Percentiles rank a stretch among this genome's conserved stretches.
These are phyloP conservation scores for Mucor lusitanicus DNA, from an alignment of 371 early-diverging fungal species.

Conservation along the genomic window DNA sequence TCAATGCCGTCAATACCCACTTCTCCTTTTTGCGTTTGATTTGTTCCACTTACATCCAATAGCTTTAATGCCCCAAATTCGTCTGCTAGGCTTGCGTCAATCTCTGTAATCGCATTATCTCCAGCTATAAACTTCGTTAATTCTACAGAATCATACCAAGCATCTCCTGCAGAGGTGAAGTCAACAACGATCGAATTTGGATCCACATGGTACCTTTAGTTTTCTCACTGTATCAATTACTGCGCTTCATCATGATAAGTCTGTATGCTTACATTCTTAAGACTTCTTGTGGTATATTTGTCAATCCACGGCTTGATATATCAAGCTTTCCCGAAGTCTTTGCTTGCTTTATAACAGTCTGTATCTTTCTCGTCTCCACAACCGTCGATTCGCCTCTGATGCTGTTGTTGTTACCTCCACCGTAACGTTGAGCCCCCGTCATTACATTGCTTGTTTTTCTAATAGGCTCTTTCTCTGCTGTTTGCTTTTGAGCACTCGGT, in stretches of 20 bases:
- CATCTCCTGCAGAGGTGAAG: slow-evolving; percentile 48
- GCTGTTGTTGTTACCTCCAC: slow-evolving; percentile 1
- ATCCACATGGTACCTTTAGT: slow-evolving; percentile 58
- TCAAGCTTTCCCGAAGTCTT: slow-evolving; percentile 66
- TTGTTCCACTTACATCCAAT: slow-evolving; percentile 62
- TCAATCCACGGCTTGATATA: slow-evolving; percentile 66
- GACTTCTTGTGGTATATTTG: slow-evolving; percentile 65
- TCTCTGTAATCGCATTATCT: slow-evolving; percentile 62
- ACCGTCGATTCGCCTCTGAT: not conserved
- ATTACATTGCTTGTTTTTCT: slow-evolving; percentile 16
- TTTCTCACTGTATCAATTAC: not conserved
- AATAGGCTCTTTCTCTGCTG: slow-evolving; percentile 2
- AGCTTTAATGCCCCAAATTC: slow-evolving; percentile 64
- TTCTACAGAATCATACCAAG: slow-evolving; percentile 70
- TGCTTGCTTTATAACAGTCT: slow-evolving; percentile 42
- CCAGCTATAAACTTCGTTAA: slow-evolving; percentile 66
- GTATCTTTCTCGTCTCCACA: slow-evolving; percentile 26
- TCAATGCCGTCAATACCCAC: no score
- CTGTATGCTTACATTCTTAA: slow-evolving; percentile 48
- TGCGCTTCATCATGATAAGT: not conserved
- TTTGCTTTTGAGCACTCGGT: not conserved
- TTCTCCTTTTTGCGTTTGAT: not conserved
- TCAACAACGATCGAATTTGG: slow-evolving; percentile 59
- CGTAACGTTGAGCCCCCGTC: slow-evolving; percentile 42
- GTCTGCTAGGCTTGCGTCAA: slow-evolving; percentile 63